Evolutionary conservation across 768 basidiomycete species (phyloP), one percentile per base, ranked within the genome.

Genomic region (Kockovaella imperatae): DNA sequence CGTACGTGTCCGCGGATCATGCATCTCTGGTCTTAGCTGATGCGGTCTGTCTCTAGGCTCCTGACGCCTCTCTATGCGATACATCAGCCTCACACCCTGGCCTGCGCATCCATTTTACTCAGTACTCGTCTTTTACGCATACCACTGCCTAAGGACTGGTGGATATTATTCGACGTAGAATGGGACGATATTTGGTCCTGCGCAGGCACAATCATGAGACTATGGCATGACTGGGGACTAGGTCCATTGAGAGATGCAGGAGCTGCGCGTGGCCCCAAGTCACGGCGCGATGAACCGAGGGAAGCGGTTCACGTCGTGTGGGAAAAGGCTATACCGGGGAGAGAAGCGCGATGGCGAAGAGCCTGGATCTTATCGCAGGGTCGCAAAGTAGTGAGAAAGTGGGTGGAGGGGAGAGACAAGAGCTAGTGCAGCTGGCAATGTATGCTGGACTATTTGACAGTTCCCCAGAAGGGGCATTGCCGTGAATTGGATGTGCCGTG

Each of bases 41-140:
- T 32, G 20, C 23, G n/a, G n/a, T 32, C 18, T 50, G 11, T 6
- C 4, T 2, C 46, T 42, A 97, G 93, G 26, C 76, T 95, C 20
- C 91, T 95, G 73, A 93, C 95, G 0, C 87, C 89, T 0, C 83
- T 90, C 0, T 95, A 93, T 64, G 84, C 87, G 0, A 68, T 90
- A 14, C 91, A 93, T 62, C 82, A 88, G 11, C 80, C 91, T 3
- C 84, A 87, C 0, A 86, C 85, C 4, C 85, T 99, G 31, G 89
- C 95, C 28, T 82, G 86, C 67, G 84, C 88, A 0, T 81, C 87
- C 2, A 95, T 99, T 52, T 76, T 90, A 43, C 80, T 97, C 39
- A 77, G 87, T 2, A 77, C 79, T 11, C 81, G 88, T 3, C 77
- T 83, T 47, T 69, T 84, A n/a, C 59, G 58, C 1, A 80, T 96